Conservation (phyloP, 106 monocot species). For the Platanthera guangdongensis region DNA sequence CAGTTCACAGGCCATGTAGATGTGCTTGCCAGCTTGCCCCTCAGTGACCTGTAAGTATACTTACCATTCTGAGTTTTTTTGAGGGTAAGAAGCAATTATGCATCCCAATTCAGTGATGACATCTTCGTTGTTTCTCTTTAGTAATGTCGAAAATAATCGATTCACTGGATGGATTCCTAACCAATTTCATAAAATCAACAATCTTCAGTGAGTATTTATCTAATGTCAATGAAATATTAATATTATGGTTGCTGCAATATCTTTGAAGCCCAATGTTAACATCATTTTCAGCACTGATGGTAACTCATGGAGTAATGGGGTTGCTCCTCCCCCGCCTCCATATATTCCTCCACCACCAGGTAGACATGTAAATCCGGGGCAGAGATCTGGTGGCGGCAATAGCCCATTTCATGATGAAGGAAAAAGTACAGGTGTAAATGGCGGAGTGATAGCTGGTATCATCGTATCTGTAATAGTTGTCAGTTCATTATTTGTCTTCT, state of each 20-base stretch:
- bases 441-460: slow-evolving; percentile 50
- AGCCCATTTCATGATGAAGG: slow-evolving; percentile 14
- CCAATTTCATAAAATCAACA: slow-evolving; percentile 37
- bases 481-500: slow-evolving; percentile 39
- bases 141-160: slow-evolving; percentile 56
- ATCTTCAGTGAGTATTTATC: slow-evolving; percentile 31
- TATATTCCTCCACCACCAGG: slow-evolving; percentile 32
- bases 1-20: slow-evolving; percentile 48
- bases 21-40: slow-evolving; percentile 50
- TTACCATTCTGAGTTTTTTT: background rate
- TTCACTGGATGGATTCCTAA: slow-evolving; percentile 59
- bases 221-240: background rate
- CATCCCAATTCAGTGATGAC: background rate
- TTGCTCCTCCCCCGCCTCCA: slow-evolving; percentile 52
- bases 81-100: background rate
- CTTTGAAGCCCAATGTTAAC: background rate
- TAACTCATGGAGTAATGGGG: slow-evolving; percentile 39
- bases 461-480: slow-evolving; percentile 33
- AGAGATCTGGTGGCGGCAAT: slow-evolving; percentile 14
- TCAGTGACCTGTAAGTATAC: slow-evolving; percentile 41
- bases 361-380: slow-evolving; percentile 21
- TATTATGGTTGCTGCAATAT: background rate
- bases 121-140: slow-evolving; percentile 9
- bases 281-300: slow-evolving; percentile 38
- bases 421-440: slow-evolving; percentile 36